A percentile compares a stretch with the other conserved stretches of the same genome.
These are phyloP conservation scores for Trichoderma oligosporum DNA, from an alignment of 2,329 filamentous ascomycete species.

Conservation along the genomic window DNA sequence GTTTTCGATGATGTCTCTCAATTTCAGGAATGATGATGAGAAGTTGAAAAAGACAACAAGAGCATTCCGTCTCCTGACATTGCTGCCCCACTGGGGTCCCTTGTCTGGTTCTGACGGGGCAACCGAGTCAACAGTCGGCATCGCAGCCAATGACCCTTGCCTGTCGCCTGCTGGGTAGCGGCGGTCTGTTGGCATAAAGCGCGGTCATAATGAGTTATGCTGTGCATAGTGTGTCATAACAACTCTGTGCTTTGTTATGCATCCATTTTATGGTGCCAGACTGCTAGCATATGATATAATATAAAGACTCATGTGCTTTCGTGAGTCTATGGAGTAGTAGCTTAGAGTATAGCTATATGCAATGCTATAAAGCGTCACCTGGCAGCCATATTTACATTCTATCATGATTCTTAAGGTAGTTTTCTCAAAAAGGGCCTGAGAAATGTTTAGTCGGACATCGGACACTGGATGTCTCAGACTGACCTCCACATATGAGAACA, in stretches of 20 bases:
- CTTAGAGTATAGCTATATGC: no score
- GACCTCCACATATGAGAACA: no score
- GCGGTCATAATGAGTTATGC: neutral
- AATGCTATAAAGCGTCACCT: no score
- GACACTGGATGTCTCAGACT: no score
- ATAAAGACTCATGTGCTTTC: no score
- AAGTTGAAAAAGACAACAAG: constrained; percentile 21
- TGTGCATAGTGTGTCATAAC: constrained; percentile 1
- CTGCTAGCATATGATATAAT: no score
- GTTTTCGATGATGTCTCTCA: constrained; percentile 21
- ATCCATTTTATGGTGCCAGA: neutral
- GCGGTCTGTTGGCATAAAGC: constrained; percentile 10
- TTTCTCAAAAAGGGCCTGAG: no score
- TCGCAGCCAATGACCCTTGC: constrained; percentile 11
- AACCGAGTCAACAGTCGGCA: constrained; percentile 17
- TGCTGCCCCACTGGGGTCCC: constrained; percentile 17
- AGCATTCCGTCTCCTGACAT: constrained; percentile 16
- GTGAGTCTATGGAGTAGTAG: no score
- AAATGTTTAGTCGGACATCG: no score
- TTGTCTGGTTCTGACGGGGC: constrained; percentile 17
- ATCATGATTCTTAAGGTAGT: no score
- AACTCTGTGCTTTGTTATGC: neutral
- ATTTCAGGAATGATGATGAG: constrained; percentile 15
- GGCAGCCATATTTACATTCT: no score
- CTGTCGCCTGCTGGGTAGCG: constrained; percentile 2